These are phyloP conservation scores for Eremochloa ophiuroides DNA, from an alignment of 176 grass and related monocot genomes.

Conservation along the genomic window DNA sequence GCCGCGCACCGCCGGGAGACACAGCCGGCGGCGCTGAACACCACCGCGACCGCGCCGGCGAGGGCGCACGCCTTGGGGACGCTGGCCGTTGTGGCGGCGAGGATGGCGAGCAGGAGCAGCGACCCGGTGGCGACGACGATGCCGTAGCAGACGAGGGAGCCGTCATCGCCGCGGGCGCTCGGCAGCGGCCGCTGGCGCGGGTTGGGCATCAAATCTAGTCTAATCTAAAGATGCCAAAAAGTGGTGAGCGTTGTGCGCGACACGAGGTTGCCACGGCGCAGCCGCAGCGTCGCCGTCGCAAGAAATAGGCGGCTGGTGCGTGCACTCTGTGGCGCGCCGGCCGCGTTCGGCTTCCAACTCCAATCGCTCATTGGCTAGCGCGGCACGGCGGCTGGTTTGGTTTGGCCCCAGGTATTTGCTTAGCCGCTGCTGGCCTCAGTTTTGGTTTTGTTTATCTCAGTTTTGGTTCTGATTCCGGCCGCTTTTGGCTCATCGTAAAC, in stretches of 20 bases:
- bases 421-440: not conserved
- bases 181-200: not conserved
- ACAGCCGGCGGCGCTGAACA: slow-evolving; percentile 9
- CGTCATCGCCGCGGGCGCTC: not conserved
- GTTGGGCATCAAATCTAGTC: not conserved
- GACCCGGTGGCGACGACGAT: slow-evolving; percentile 6
- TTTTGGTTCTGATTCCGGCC: not conserved
- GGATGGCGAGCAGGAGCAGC: slow-evolving; percentile 31
- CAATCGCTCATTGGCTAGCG: not conserved
- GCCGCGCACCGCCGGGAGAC: not conserved
- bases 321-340: not conserved
- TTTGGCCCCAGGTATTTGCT: not conserved
- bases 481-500: not conserved
- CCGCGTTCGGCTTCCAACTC: not conserved
- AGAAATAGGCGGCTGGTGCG: slow-evolving; percentile 5
- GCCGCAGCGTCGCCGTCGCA: not conserved
- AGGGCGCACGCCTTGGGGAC: slow-evolving; percentile 11
- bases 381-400: not conserved
- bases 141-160: slow-evolving; percentile 13
- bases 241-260: not conserved
- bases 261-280: not conserved
- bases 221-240: not conserved
- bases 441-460: not conserved
- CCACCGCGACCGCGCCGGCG: not conserved
- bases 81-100: slow-evolving; percentile 12